Evolutionary conservation across 106 monocot species (phyloP).

Genomic region (Dioscorea zingiberensis): DNA sequence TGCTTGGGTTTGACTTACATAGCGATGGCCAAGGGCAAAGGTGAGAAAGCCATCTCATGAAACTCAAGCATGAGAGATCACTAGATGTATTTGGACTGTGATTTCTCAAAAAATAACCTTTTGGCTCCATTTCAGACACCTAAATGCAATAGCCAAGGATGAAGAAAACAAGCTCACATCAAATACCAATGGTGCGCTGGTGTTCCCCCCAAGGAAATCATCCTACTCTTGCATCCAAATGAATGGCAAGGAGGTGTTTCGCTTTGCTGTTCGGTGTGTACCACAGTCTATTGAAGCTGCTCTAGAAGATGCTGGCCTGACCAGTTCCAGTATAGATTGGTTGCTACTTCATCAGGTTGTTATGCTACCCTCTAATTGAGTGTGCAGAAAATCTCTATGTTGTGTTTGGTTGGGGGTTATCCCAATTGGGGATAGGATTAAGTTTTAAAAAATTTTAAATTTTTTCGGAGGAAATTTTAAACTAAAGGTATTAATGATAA

Average conservation of each 20-base stretch:
- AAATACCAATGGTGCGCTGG: constrained; percentile 41
- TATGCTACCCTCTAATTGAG: neutral
- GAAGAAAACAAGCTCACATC: constrained; percentile 23
- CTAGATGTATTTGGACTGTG: no score
- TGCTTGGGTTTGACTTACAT: constrained; percentile 84
- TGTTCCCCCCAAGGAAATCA: constrained; percentile 61
- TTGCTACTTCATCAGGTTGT: constrained; percentile 88
- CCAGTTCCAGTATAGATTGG: constrained; percentile 72
- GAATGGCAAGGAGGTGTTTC: constrained; percentile 99
- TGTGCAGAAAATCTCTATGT: no score
- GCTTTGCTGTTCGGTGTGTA: constrained; percentile 85
- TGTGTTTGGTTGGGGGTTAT: no score
- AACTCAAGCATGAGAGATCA: no score
- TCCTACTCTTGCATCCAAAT: constrained; percentile 79
- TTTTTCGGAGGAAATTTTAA: no score
- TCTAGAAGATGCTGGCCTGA: constrained; percentile 58
- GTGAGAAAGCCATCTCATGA: constrained; percentile 17
- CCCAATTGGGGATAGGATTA: no score
- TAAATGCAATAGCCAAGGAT: constrained; percentile 34
- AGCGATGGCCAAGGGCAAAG: constrained; percentile 87
- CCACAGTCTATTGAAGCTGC: constrained; percentile 62
- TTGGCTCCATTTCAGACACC: constrained; percentile 38
- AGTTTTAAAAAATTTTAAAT: no score
- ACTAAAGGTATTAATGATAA: no score
- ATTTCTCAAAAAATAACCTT: neutral